phyloP scores from a whole-genome alignment of 352 stramenopile species.

The Phytophthora quininea region DNA sequence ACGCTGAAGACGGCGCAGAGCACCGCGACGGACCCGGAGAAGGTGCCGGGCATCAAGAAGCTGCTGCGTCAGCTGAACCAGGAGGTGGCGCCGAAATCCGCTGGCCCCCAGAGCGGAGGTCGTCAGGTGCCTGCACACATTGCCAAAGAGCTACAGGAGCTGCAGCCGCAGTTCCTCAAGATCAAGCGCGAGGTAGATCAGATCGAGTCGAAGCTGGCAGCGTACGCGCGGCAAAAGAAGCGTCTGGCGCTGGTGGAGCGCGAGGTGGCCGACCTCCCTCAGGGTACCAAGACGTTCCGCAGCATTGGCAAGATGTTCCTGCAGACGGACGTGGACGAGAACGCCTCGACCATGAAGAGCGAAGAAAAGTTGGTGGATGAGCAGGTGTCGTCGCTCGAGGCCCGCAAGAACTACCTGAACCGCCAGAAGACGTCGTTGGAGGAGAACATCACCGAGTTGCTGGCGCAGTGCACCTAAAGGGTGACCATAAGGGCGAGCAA shows the following conservation, averaged over 20 bases:
- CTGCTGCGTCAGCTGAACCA: constrained; percentile 73
- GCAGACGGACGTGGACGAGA: constrained; percentile 61
- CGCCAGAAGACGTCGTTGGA: constrained; percentile 82
- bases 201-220: constrained; percentile 73
- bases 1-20: constrained; percentile 55
- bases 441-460: constrained; percentile 84
- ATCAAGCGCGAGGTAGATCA: constrained; percentile 83
- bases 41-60: constrained; percentile 81
- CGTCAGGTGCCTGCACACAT: constrained; percentile 64
- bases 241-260: constrained; percentile 71
- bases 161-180: constrained; percentile 80
- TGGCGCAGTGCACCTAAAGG: constrained; percentile 70
- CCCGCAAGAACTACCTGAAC: constrained; percentile 81
- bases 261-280: constrained; percentile 70
- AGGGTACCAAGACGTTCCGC: constrained; percentile 68
- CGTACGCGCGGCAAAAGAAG: constrained; percentile 75
- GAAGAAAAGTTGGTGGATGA: constrained; percentile 68
- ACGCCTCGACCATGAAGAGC: constrained; percentile 56
- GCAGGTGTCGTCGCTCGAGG: constrained; percentile 74
- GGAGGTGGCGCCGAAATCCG: constrained; percentile 34
- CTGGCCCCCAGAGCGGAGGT: constrained; percentile 19
- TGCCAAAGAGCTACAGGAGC: constrained; percentile 79
- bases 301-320: constrained; percentile 90
- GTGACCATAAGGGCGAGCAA: neutral
- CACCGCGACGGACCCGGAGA: constrained; percentile 43